Evolutionary conservation across 345 rosid genomes (phyloP).

Genomic region (Citrus reticulata): DNA sequence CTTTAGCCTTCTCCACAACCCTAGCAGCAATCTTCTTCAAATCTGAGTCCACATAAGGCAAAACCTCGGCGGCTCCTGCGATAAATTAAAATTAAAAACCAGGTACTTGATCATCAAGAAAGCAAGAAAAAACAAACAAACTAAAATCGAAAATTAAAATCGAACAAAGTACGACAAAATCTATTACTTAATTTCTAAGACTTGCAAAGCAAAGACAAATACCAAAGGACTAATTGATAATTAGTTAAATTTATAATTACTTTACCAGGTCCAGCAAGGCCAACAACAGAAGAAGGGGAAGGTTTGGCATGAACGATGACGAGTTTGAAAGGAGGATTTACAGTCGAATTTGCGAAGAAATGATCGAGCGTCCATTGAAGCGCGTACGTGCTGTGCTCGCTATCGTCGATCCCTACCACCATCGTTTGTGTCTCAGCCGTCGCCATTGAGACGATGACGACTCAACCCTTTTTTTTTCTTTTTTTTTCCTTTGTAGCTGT

Average conservation of each 20-base stretch:
- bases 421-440: slow-evolving; percentile 44
- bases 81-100: neutral
- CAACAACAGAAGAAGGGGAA: slow-evolving; percentile 48
- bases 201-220: neutral
- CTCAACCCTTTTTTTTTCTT: neutral
- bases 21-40: slow-evolving; percentile 65
- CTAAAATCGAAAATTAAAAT: neutral
- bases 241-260: neutral
- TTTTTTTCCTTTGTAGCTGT: too few relatives aligned
- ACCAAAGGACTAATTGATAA: neutral
- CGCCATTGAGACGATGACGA: slow-evolving; percentile 27
- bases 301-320: slow-evolving; percentile 80
- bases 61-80: slow-evolving; percentile 70
- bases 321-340: slow-evolving; percentile 69
- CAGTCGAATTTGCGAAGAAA: slow-evolving; percentile 55
- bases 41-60: slow-evolving; percentile 67
- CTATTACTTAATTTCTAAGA: too few relatives aligned
- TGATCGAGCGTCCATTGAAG: slow-evolving; percentile 82
- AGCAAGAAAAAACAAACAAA: neutral
- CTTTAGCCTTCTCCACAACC: slow-evolving; percentile 67
- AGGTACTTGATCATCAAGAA: neutral
- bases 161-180: neutral
- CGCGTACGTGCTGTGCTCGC: slow-evolving; percentile 75
- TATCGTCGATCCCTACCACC: slow-evolving; percentile 63
- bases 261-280: slow-evolving; percentile 78